Evolutionary conservation across 495 filamentous ascomycete species (phyloP).

Genomic region (Pseudotulostoma volvatum): DNA sequence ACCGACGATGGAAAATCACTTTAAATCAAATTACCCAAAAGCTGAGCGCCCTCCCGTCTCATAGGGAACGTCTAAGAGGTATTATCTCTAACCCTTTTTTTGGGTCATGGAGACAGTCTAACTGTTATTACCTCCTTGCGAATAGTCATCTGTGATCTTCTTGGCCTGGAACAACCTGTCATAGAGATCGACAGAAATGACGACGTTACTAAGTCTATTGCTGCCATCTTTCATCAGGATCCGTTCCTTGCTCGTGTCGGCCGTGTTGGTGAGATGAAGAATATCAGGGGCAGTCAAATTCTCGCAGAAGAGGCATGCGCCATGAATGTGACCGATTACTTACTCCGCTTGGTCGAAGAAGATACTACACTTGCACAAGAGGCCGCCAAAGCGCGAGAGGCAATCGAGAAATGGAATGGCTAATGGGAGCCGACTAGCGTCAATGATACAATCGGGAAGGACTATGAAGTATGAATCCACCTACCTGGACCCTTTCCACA

Average conservation of each 20-base stretch:
- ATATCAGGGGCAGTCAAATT: not conserved
- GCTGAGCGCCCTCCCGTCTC: no score
- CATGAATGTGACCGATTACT: slow-evolving; percentile 10
- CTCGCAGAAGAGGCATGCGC: slow-evolving; percentile 12
- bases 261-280: slow-evolving; percentile 9
- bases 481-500: no score
- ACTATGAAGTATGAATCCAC: no score
- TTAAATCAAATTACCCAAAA: no score
- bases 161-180: slow-evolving; percentile 10
- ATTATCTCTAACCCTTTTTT: no score
- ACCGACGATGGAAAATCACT: no score
- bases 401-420: not conserved
- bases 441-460: no score
- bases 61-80: no score
- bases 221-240: slow-evolving; percentile 13
- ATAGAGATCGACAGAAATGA: slow-evolving; percentile 6
- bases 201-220: slow-evolving; percentile 6
- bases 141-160: slow-evolving; percentile 14
- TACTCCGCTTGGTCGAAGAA: slow-evolving; percentile 16
- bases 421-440: no score
- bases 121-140: no score
- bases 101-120: no score
- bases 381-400: not conserved
- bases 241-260: slow-evolving; percentile 22
- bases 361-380: slow-evolving; percentile 9